phyloP scores from a whole-genome alignment of 108 stramenopile species.

The Cyclotella cryptica region DNA sequence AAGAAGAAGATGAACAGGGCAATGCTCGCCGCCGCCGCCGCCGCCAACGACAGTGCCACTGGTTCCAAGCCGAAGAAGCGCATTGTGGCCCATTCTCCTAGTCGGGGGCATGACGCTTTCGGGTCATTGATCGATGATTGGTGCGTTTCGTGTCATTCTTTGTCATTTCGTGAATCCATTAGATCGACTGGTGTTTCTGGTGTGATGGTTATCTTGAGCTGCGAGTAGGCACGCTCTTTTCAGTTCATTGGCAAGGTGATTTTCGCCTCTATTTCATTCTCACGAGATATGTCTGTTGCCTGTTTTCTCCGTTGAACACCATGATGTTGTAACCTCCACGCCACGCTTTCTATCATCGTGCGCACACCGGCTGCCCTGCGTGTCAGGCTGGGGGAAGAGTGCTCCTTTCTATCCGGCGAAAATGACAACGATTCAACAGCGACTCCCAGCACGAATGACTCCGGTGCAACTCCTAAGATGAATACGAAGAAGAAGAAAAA shows the following conservation, averaged over 20 bases:
- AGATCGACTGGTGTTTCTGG: too few relatives aligned
- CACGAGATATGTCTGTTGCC: neutral
- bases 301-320: neutral
- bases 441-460: neutral
- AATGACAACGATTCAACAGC: neutral
- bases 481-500: constrained; percentile 4
- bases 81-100: neutral
- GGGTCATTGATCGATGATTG: constrained; percentile 13
- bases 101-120: constrained; percentile 4
- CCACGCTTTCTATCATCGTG: too few relatives aligned
- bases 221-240: neutral
- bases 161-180: too few relatives aligned
- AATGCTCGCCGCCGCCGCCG: too few relatives aligned
- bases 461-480: neutral
- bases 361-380: too few relatives aligned
- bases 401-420: constrained; percentile 2
- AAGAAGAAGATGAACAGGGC: neutral
- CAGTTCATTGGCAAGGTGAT: neutral
- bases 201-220: too few relatives aligned
- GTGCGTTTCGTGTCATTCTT: neutral
- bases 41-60: neutral
- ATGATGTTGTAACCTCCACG: neutral
- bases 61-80: neutral
- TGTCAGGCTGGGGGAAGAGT: constrained; percentile 20
- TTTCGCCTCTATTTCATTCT: neutral